Base-by-base conservation (phyloP, 2,329 filamentous ascomycete genomes). In the Cadophora malorum region DNA sequence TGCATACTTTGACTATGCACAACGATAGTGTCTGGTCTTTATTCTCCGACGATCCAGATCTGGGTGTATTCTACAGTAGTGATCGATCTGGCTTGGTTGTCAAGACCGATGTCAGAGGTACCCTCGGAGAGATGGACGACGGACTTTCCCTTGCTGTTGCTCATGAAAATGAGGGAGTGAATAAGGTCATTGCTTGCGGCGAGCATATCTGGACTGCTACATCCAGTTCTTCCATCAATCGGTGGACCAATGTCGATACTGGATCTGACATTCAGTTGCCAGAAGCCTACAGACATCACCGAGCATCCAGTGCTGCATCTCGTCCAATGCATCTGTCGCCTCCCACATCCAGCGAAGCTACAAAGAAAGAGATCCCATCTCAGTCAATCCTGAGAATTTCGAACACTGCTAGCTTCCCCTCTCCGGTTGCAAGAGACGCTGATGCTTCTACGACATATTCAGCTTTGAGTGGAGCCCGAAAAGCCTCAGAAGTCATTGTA, bases 1-100 rank as follows among this genome's bases (percentile, higher is more conserved):
- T 98, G 91, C 93, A 97, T 80, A 99, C 96, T 0, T 86, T 99
- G 74, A 97, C 94, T 65, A 99, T 99, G 96, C 96, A 99, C 81
- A 97, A 97, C 77, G 94, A 97, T 77, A 97, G 94, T 78, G 93
- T 99, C 25, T 99, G 96, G 96, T 96, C 93, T 1, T 84, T 99
- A 25, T 97, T 91, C 79, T 97, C 96, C 0, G 90, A 95, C 64
- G 89, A 97, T 74, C 94, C 94, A 0, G 86, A 91, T 67, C 85
- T 99, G 4, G 90, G 91, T 10, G 87, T 97, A 35, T 98, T 99
- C 79, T 98, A 98, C 81, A 98, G 95, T 66, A 92, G 91, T 74
- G 96, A 99, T 80, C 90, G 95, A 63, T 94, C 93, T 0, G 96
- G 96, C 2, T 81, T 97, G 69, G 90, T 99, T n/a, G 95, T 94